phyloP scores from a whole-genome alignment of 2,329 filamentous ascomycete genomes.

The Pseudocercospora musae region DNA sequence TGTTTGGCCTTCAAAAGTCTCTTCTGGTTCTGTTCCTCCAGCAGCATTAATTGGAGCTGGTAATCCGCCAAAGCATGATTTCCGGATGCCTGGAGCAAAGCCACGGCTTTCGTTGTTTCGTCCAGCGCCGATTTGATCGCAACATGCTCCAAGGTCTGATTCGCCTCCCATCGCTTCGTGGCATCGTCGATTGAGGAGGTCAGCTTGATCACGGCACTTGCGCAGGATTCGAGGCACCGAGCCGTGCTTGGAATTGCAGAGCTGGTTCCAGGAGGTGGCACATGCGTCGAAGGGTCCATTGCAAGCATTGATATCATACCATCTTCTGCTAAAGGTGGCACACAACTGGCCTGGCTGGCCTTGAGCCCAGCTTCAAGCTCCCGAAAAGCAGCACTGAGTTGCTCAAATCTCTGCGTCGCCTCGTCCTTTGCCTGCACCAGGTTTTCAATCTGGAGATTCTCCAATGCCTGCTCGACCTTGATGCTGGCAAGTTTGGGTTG shows the following conservation, averaged over 20 bases:
- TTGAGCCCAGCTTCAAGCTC: constrained; percentile 1
- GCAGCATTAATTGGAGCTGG: constrained; percentile 79
- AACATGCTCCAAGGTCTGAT: background rate
- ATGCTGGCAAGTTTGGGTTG: background rate
- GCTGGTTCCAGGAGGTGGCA: background rate
- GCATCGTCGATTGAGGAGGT: constrained; percentile 4
- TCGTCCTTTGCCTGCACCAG: constrained; percentile 17
- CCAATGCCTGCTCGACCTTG: constrained; percentile 2
- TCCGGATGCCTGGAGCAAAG: background rate
- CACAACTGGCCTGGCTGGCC: background rate
- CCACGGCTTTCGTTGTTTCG: background rate
- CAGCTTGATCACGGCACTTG: constrained; percentile 4
- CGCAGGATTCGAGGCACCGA: background rate
- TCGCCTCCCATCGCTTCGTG: constrained; percentile 4
- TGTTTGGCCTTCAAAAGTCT: constrained; percentile 76
- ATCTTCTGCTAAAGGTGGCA: background rate
- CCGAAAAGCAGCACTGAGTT: constrained; percentile 8
- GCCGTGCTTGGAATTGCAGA: background rate
- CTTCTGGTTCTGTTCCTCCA: constrained; percentile 83
- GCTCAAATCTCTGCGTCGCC: constrained; percentile 12
- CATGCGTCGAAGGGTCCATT: background rate
- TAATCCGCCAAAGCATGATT: constrained; percentile 63
- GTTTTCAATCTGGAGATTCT: constrained; percentile 16
- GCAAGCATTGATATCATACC: background rate
- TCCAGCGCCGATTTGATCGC: background rate